Evolutionary conservation across 495 filamentous ascomycete species (phyloP).

Genomic region (Neurospora hispaniola): DNA sequence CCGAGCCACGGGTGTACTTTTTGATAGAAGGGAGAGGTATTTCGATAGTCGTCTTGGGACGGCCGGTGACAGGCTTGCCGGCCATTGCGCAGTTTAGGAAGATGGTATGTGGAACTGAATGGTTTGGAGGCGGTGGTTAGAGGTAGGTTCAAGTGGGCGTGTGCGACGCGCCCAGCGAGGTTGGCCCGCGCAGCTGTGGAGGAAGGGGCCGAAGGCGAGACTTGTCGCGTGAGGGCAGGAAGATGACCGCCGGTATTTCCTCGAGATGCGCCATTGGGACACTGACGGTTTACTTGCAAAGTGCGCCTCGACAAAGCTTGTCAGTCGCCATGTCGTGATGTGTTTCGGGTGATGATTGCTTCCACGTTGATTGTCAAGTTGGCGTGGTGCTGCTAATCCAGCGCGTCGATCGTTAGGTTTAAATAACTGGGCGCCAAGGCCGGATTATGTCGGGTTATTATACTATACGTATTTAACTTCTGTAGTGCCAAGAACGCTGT

Average conservation of each 20-base stretch:
- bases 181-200: neutral
- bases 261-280: neutral
- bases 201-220: neutral
- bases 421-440: neutral
- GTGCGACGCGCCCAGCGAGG: neutral
- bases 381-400: neutral
- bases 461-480: neutral
- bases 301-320: neutral
- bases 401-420: neutral
- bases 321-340: neutral
- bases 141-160: neutral
- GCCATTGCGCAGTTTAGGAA: slow-evolving; percentile 3
- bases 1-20: slow-evolving; percentile 29
- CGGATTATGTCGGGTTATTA: neutral
- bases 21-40: slow-evolving; percentile 24
- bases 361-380: neutral
- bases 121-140: neutral
- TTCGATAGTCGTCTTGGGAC: slow-evolving; percentile 18
- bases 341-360: neutral
- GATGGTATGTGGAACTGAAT: neutral
- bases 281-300: neutral
- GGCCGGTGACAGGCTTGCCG: neutral
- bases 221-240: neutral
- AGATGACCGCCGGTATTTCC: neutral
- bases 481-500: neutral